Percentiles rank a stretch among this genome's conserved stretches.
Conservation (phyloP, 1,284 basidiomycete species). For the Naganishia albida region DNA sequence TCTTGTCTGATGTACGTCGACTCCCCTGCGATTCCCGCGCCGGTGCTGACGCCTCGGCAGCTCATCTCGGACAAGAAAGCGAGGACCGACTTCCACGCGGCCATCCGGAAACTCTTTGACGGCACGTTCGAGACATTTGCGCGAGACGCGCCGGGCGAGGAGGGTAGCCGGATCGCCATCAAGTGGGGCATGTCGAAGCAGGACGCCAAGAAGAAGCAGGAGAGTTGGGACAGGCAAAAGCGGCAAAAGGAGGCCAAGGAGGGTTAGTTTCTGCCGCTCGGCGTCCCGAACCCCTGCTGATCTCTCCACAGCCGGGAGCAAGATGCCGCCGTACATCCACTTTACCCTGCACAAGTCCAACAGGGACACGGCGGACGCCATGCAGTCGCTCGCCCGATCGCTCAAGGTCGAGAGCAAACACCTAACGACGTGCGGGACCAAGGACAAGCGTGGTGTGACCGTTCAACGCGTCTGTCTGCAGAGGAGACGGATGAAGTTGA, state of each 20-base stretch:
- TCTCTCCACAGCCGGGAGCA: slow-evolving; percentile 21
- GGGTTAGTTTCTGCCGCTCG: neutral
- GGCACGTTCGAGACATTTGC: slow-evolving; percentile 73
- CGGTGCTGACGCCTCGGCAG: slow-evolving; percentile 53
- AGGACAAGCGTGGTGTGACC: slow-evolving; percentile 96
- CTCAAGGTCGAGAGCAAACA: slow-evolving; percentile 76
- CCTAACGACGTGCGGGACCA: slow-evolving; percentile 89
- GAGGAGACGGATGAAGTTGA: slow-evolving; percentile 74
- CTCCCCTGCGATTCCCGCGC: slow-evolving; percentile 27
- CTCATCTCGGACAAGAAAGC: slow-evolving; percentile 77
- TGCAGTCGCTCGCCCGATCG: slow-evolving; percentile 73
- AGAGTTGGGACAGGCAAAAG: slow-evolving; percentile 27
- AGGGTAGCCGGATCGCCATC: slow-evolving; percentile 43
- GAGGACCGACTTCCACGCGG: slow-evolving; percentile 78
- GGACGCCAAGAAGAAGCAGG: slow-evolving; percentile 29
- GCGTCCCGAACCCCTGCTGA: neutral
- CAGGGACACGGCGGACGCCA: slow-evolving; percentile 92
- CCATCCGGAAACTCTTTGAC: slow-evolving; percentile 74
- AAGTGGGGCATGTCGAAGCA: slow-evolving; percentile 40
- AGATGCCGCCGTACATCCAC: slow-evolving; percentile 76
- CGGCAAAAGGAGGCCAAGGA: slow-evolving; percentile 31
- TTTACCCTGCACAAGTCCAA: slow-evolving; percentile 98
- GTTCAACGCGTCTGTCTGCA: slow-evolving; percentile 86
- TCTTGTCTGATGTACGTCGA: slow-evolving; percentile 69
- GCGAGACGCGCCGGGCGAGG: slow-evolving; percentile 39